phyloP scores from a whole-genome alignment of 345 rosid species.

The Boechera stricta region DNA sequence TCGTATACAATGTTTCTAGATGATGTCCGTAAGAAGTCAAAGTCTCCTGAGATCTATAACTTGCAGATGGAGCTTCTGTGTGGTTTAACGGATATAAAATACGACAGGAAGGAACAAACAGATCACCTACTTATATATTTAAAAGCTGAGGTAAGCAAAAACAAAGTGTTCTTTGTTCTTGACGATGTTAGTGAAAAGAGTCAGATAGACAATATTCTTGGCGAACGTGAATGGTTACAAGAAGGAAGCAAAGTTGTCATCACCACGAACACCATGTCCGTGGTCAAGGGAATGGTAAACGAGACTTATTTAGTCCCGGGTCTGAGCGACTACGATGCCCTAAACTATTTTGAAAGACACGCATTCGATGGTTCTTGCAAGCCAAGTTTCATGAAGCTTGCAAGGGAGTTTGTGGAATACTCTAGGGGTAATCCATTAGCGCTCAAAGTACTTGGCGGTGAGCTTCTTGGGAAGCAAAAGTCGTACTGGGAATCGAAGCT shows the following conservation, averaged over 20 bases:
- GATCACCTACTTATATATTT: background rate
- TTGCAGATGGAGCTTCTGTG: slow-evolving; percentile 2
- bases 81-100: background rate
- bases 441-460: slow-evolving; percentile 42
- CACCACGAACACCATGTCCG: slow-evolving; percentile 24
- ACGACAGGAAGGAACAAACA: background rate
- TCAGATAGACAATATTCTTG: slow-evolving; percentile 18
- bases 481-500: slow-evolving; percentile 36
- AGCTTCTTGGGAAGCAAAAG: background rate
- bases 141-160: background rate
- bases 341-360: slow-evolving; percentile 3
- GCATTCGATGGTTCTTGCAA: slow-evolving; percentile 22
- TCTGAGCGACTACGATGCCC: slow-evolving; percentile 19
- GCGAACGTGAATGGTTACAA: slow-evolving; percentile 9
- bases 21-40: slow-evolving; percentile 11
- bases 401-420: slow-evolving; percentile 25
- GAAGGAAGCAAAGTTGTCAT: slow-evolving; percentile 39
- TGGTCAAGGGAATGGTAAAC: background rate
- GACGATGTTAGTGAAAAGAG: slow-evolving; percentile 23
- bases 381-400: slow-evolving; percentile 15
- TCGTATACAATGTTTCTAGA: slow-evolving; percentile 11
- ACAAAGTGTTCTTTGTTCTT: slow-evolving; percentile 32
- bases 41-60: background rate
- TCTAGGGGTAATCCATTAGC: slow-evolving; percentile 48
- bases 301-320: slow-evolving; percentile 20